Percentiles rank a stretch among this genome's conserved stretches.
These are phyloP conservation scores for Scheffersomyces quercinus DNA, from an alignment of 1,139 yeast species.

Conservation along the genomic window DNA sequence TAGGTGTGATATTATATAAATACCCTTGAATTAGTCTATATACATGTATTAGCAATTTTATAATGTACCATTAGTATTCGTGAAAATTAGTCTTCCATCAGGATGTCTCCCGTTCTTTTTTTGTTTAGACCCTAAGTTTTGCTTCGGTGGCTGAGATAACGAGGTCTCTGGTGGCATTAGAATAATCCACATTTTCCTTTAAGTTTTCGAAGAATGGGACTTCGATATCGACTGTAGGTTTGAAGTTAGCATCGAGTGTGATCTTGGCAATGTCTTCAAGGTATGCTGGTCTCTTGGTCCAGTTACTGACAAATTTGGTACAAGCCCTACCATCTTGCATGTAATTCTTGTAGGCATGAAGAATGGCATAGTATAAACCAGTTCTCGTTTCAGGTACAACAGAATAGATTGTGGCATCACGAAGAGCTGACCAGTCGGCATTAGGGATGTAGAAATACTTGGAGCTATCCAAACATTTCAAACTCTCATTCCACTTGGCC, in stretches of 20 bases:
- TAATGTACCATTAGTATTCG: too few relatives aligned
- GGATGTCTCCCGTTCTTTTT: too few relatives aligned
- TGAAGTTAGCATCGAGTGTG: constrained; percentile 20
- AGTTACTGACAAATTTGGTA: constrained; percentile 32
- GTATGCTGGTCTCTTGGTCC: constrained; percentile 30
- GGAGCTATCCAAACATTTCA: constrained; percentile 52
- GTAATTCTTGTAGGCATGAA: constrained; percentile 49
- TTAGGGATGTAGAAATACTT: constrained; percentile 66
- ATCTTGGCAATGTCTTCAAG: constrained; percentile 21
- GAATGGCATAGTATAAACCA: constrained; percentile 57
- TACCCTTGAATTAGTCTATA: too few relatives aligned
- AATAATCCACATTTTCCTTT: constrained; percentile 31
- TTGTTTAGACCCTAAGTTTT: not conserved
- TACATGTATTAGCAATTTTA: too few relatives aligned
- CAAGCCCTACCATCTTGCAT: constrained; percentile 41
- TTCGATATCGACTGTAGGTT: constrained; percentile 17
- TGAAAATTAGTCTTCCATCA: too few relatives aligned
- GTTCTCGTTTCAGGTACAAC: constrained; percentile 39
- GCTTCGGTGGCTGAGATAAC: not conserved
- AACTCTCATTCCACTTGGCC: constrained; percentile 60
- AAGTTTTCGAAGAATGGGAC: constrained; percentile 30
- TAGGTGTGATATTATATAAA: too few relatives aligned
- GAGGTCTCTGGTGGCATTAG: constrained; percentile 15
- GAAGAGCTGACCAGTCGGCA: constrained; percentile 86
- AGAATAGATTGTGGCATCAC: constrained; percentile 71